Evolutionary conservation across 805 yeast species (phyloP).

Genomic region (Cyberlindnera samutprakarnensis): DNA sequence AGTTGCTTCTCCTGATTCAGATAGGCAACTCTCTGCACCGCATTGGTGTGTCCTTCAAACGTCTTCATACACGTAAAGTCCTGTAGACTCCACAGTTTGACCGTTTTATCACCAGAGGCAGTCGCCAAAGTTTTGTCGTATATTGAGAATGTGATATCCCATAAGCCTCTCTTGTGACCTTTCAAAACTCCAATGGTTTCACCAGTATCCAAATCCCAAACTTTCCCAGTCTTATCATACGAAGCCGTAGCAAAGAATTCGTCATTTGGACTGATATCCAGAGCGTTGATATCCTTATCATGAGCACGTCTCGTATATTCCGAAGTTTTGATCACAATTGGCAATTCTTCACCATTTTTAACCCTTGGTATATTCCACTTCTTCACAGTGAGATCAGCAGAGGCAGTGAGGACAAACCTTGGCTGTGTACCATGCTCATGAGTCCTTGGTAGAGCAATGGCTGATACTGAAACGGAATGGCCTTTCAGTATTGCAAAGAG

Average conservation of each 20-base stretch:
- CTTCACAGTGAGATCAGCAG: slow-evolving; percentile 80
- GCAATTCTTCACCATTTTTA: slow-evolving; percentile 30
- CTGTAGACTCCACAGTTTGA: slow-evolving; percentile 79
- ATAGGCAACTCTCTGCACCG: slow-evolving; percentile 78
- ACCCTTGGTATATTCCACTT: slow-evolving; percentile 83
- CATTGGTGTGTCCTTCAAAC: slow-evolving; percentile 90
- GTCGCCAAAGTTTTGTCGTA: slow-evolving; percentile 74
- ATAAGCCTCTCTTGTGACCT: slow-evolving; percentile 92
- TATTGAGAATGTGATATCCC: slow-evolving; percentile 82
- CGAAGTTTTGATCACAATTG: slow-evolving; percentile 44
- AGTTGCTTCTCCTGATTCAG: slow-evolving; percentile 61
- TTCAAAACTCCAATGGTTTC: slow-evolving; percentile 77
- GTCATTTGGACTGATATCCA: slow-evolving; percentile 89
- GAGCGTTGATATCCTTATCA: slow-evolving; percentile 88
- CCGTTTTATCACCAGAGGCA: slow-evolving; percentile 88
- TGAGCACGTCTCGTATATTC: slow-evolving; percentile 93
- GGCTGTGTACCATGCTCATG: slow-evolving; percentile 36
- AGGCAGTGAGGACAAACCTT: slow-evolving; percentile 70
- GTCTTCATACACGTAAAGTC: slow-evolving; percentile 74
- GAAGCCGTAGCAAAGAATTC: slow-evolving; percentile 87
- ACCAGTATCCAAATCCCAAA: slow-evolving; percentile 85
- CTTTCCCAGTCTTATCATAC: slow-evolving; percentile 84
- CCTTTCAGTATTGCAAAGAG: slow-evolving; percentile 67
- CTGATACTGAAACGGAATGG: slow-evolving; percentile 81
- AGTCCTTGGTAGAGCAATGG: slow-evolving; percentile 57